These are phyloP conservation scores for Pilasporangium apinafurcum DNA, from an alignment of 352 stramenopile species.

Conservation along the genomic window DNA sequence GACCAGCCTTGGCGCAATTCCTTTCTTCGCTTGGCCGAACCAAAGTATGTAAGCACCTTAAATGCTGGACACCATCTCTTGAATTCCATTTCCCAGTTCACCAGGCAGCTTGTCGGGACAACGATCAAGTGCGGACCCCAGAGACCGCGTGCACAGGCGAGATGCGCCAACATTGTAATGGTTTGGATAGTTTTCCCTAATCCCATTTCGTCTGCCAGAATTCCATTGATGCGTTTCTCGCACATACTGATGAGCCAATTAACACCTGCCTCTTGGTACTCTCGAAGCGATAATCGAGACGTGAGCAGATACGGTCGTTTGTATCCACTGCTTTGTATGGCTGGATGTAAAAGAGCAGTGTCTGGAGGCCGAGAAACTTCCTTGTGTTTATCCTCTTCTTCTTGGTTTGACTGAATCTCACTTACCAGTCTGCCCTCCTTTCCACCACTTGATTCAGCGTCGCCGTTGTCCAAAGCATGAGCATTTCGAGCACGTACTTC, in stretches of 20 bases:
- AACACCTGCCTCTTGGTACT: conserved; percentile 85
- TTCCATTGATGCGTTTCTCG: conserved; percentile 96
- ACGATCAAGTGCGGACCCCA: conserved; percentile 99
- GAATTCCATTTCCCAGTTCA: conserved; percentile 99
- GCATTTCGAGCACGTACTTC: conserved; percentile 74
- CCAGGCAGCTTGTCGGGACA: conserved; percentile 96
- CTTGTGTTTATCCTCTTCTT: not conserved
- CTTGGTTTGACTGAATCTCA: not conserved
- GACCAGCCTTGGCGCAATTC: conserved; percentile 91
- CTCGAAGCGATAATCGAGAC: conserved; percentile 52
- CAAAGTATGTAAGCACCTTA: conserved; percentile 99
- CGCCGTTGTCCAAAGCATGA: not conserved
- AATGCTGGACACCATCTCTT: conserved; percentile 97
- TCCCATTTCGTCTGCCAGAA: conserved; percentile 97
- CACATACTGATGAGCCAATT: conserved; percentile 99
- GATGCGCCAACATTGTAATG: conserved; percentile 96
- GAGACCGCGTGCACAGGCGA: conserved; percentile 87
- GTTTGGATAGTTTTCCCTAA: conserved; percentile 99
- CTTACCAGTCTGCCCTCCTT: too few species aligned
- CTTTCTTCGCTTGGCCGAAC: conserved; percentile 94
- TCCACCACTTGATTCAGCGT: too few species aligned
- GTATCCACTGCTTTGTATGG: too few species aligned
- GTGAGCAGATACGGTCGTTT: conserved; percentile 69
- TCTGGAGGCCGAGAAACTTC: too few species aligned
- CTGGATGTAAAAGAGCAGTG: too few species aligned